A percentile compares a stretch with the other conserved stretches of the same genome.
Conservation (phyloP, 1,284 basidiomycete species). For the Fomitopsis schrenkii region DNA sequence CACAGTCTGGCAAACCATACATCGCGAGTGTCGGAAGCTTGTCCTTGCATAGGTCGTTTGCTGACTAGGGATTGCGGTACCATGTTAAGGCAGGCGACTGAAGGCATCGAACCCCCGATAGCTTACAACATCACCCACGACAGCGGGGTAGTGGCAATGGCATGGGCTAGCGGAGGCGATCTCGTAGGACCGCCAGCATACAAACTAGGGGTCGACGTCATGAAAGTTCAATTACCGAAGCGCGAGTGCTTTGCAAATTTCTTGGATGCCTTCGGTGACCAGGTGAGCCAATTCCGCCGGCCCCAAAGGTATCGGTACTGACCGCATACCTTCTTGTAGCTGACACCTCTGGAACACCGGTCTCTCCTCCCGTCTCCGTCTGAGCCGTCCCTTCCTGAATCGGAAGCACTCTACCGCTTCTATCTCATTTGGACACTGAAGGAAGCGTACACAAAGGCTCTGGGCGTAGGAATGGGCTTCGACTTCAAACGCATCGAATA, state of each 20-base stretch:
- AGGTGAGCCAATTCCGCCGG: slow-evolving; percentile 39
- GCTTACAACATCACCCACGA: slow-evolving; percentile 83
- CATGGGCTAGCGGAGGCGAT: slow-evolving; percentile 44
- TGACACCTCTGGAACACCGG: slow-evolving; percentile 49
- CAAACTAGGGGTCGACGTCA: slow-evolving; percentile 71
- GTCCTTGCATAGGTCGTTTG: neutral
- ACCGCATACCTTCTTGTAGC: slow-evolving; percentile 33
- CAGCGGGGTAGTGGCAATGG: slow-evolving; percentile 66
- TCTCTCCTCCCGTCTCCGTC: slow-evolving; percentile 32
- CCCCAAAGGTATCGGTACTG: neutral
- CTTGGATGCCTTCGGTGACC: slow-evolving; percentile 58
- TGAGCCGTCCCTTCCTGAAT: slow-evolving; percentile 27
- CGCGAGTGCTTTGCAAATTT: slow-evolving; percentile 55
- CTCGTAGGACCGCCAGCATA: slow-evolving; percentile 51
- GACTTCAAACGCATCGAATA: slow-evolving; percentile 74
- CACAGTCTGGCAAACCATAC: slow-evolving; percentile 69
- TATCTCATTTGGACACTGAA: slow-evolving; percentile 85
- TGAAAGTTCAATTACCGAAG: slow-evolving; percentile 64
- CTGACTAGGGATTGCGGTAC: neutral
- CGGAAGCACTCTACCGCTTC: slow-evolving; percentile 50
- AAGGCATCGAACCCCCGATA: slow-evolving; percentile 44
- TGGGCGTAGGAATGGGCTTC: slow-evolving; percentile 78
- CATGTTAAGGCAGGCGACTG: slow-evolving; percentile 34
- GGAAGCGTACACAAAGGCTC: slow-evolving; percentile 83
- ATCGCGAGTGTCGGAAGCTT: slow-evolving; percentile 41